Conservation (phyloP, 2,329 filamentous ascomycete species). For the Ascochyta lentis region DNA sequence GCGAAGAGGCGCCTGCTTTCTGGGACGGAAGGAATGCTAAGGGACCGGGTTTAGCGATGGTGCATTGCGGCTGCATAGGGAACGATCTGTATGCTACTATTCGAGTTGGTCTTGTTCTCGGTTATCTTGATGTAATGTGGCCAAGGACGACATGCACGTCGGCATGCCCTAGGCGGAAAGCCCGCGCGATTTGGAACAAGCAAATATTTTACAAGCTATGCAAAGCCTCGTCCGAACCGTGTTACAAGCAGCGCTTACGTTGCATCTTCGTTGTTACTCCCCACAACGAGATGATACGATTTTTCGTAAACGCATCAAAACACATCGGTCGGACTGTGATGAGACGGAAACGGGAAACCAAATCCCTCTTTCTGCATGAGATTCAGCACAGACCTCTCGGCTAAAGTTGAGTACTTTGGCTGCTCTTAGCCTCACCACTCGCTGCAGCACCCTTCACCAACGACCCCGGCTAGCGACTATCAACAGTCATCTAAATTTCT, state of each 20-base stretch:
- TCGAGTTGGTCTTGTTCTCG: constrained; percentile 4
- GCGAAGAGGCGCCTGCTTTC: constrained; percentile 13
- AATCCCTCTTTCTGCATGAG: background rate
- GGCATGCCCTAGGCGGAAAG: constrained; percentile 1
- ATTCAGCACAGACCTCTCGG: constrained; percentile 7
- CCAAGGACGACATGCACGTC: constrained; percentile 3
- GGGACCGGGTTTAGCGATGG: constrained; percentile 25
- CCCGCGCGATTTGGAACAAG: constrained; percentile 10
- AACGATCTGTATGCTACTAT: background rate
- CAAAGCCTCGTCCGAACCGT: background rate
- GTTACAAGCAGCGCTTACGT: background rate
- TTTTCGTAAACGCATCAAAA: background rate
- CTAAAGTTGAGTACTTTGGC: constrained; percentile 8
- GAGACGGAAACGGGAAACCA: background rate
- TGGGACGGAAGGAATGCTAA: constrained; percentile 11
- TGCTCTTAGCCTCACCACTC: constrained; percentile 6
- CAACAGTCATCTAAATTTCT: constrained; percentile 22
- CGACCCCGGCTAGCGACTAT: constrained; percentile 5
- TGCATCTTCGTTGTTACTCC: background rate
- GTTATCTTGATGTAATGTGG: constrained; percentile 12
- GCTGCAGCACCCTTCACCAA: constrained; percentile 14
- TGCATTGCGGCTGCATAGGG: constrained; percentile 15
- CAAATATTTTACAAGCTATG: constrained; percentile 1
- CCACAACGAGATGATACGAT: background rate
- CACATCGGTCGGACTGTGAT: background rate